These are phyloP conservation scores for Entomortierella parvispora DNA, from an alignment of 192 early-diverging fungal species.

Conservation along the genomic window DNA sequence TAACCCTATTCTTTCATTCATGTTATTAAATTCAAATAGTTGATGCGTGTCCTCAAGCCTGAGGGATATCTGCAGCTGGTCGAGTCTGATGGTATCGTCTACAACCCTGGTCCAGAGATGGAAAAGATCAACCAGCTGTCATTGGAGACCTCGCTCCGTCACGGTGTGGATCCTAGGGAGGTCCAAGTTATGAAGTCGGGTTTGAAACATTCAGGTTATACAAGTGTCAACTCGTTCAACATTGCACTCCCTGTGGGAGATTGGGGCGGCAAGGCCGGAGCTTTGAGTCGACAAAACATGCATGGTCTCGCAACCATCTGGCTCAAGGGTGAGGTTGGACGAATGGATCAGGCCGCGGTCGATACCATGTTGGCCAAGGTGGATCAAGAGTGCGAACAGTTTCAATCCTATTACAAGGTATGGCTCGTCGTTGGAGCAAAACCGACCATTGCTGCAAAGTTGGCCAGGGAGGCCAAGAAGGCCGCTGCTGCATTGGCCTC, in stretches of 20 bases:
- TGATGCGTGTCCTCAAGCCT: slow-evolving; percentile 61
- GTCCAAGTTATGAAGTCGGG: slow-evolving; percentile 46
- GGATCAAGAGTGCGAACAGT: slow-evolving; percentile 22
- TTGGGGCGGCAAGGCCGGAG: slow-evolving; percentile 47
- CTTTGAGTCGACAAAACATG: slow-evolving; percentile 39
- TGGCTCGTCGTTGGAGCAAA: slow-evolving; percentile 50
- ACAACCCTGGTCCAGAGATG: slow-evolving; percentile 47
- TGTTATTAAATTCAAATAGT: slow-evolving; percentile 35
- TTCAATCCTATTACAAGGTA: slow-evolving; percentile 49
- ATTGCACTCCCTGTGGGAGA: slow-evolving; percentile 39
- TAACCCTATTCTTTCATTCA: not conserved
- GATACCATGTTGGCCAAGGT: slow-evolving; percentile 16
- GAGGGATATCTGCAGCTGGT: slow-evolving; percentile 63
- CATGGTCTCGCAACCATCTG: slow-evolving; percentile 50
- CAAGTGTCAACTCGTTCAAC: slow-evolving; percentile 42
- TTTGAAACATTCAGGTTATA: slow-evolving; percentile 34
- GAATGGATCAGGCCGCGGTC: slow-evolving; percentile 22
- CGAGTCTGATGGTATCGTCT: slow-evolving; percentile 45
- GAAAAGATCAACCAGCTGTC: slow-evolving; percentile 46
- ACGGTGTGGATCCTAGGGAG: slow-evolving; percentile 48
- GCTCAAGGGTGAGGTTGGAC: slow-evolving; percentile 47
- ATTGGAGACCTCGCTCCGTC: slow-evolving; percentile 44
- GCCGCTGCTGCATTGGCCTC: not conserved
- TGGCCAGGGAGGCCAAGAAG: slow-evolving; percentile 26
- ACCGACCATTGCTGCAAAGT: slow-evolving; percentile 1